phyloP scores from a whole-genome alignment of 148 eudicot species.

The Simmondsia chinensis region DNA sequence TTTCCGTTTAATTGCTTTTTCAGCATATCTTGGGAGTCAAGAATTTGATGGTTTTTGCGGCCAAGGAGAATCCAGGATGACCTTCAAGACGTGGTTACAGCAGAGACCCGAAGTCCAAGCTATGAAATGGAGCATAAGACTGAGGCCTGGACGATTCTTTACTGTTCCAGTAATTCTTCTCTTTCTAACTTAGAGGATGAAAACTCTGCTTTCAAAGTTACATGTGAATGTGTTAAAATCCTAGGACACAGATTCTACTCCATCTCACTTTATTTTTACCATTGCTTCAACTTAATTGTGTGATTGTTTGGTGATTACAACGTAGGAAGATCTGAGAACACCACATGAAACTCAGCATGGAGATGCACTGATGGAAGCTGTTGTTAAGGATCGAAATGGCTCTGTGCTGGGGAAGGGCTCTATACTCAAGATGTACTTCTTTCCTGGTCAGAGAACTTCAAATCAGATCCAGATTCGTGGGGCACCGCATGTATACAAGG shows the following conservation, averaged over 20 bases:
- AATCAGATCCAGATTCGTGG: constrained; percentile 82
- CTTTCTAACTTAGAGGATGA: constrained; percentile 2
- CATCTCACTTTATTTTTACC: neutral
- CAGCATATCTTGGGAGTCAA: constrained; percentile 95
- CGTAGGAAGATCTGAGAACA: constrained; percentile 77
- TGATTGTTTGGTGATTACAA: constrained; percentile 11
- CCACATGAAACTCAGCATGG: constrained; percentile 91
- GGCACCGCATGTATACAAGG: constrained; percentile 94
- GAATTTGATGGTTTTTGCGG: constrained; percentile 86
- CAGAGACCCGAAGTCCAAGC: constrained; percentile 95
- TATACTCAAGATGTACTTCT: constrained; percentile 95
- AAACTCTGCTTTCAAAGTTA: no score
- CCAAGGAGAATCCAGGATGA: constrained; percentile 68
- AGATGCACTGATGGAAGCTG: constrained; percentile 95
- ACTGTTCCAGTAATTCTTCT: constrained; percentile 70
- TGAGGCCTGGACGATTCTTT: constrained; percentile 92
- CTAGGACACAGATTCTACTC: no score
- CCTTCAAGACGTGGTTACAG: constrained; percentile 83
- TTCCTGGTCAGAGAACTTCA: constrained; percentile 96
- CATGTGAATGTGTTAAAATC: no score
- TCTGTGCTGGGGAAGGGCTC: constrained; percentile 93
- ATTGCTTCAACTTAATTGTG: neutral
- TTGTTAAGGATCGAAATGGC: constrained; percentile 84
- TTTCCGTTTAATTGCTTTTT: constrained; percentile 89
- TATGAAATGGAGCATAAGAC: constrained; percentile 95